phyloP scores from a whole-genome alignment of 331 rosid genomes.

The Malus hybrid region DNA sequence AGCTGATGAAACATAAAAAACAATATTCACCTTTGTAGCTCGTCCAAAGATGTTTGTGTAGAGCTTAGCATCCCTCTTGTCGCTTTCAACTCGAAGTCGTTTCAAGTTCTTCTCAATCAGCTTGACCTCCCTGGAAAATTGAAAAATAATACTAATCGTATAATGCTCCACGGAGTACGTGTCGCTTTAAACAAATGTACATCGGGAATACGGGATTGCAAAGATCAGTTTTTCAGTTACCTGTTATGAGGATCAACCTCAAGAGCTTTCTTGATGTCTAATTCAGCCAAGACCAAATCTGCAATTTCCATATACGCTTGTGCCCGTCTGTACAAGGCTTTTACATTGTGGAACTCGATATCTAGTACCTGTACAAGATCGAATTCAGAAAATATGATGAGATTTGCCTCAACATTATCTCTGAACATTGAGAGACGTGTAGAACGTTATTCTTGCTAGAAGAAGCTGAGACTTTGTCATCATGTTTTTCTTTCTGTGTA shows the following conservation, averaged over 20 bases:
- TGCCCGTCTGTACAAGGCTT: constrained; percentile 66
- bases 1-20: background rate
- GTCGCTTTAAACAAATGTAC: background rate
- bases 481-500: background rate
- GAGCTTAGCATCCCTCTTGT: constrained; percentile 58
- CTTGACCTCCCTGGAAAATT: constrained; percentile 46
- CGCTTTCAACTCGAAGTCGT: constrained; percentile 45
- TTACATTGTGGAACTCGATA: constrained; percentile 45
- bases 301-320: constrained; percentile 49
- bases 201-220: background rate
- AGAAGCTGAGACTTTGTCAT: background rate
- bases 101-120: constrained; percentile 49
- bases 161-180: background rate
- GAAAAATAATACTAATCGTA: background rate
- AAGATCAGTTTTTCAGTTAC: constrained; percentile 18
- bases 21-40: constrained; percentile 38
- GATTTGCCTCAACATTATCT: background rate
- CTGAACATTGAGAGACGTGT: background rate
- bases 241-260: constrained; percentile 56
- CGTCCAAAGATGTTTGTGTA: constrained; percentile 44
- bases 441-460: background rate
- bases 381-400: background rate
- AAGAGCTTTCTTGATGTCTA: constrained; percentile 65
- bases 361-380: constrained; percentile 47
- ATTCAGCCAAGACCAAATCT: constrained; percentile 46